These are phyloP conservation scores for Amanita pallidorosea DNA, from an alignment of 768 basidiomycete genomes.

Conservation along the genomic window DNA sequence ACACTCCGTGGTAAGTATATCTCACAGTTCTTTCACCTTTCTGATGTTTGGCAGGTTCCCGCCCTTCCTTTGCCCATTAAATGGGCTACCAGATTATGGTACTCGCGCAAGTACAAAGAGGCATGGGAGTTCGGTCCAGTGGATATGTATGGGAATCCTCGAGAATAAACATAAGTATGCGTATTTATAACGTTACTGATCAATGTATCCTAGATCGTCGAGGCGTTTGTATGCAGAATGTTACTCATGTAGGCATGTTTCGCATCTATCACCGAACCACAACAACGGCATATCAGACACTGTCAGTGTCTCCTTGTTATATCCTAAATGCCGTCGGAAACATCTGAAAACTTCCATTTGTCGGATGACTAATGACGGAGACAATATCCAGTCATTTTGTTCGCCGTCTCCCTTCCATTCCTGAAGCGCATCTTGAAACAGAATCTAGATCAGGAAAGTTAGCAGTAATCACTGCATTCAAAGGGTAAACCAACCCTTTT, in stretches of 20 bases:
- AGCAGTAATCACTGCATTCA: neutral
- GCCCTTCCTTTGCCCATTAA: constrained; percentile 15
- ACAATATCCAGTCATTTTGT: neutral
- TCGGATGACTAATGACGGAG: neutral
- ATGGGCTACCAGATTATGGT: constrained; percentile 14
- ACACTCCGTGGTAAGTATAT: constrained; percentile 12
- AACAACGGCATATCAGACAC: too few relatives aligned
- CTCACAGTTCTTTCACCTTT: neutral
- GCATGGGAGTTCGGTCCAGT: constrained; percentile 21
- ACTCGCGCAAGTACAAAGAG: constrained; percentile 15
- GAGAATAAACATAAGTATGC: constrained; percentile 12
- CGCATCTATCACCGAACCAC: neutral
- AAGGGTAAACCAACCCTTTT: neutral
- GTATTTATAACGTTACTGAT: constrained; percentile 9
- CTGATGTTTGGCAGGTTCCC: constrained; percentile 14
- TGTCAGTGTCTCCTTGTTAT: neutral
- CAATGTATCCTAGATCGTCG: neutral
- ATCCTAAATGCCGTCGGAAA: neutral
- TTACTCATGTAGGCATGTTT: neutral
- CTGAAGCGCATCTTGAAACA: neutral
- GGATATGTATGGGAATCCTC: constrained; percentile 15
- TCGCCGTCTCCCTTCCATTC: neutral
- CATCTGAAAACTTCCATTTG: neutral
- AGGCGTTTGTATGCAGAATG: too few relatives aligned
- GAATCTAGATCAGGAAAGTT: neutral